Conservation (phyloP, 1,284 basidiomycete genomes). For the Ganoderma resinaceum region DNA sequence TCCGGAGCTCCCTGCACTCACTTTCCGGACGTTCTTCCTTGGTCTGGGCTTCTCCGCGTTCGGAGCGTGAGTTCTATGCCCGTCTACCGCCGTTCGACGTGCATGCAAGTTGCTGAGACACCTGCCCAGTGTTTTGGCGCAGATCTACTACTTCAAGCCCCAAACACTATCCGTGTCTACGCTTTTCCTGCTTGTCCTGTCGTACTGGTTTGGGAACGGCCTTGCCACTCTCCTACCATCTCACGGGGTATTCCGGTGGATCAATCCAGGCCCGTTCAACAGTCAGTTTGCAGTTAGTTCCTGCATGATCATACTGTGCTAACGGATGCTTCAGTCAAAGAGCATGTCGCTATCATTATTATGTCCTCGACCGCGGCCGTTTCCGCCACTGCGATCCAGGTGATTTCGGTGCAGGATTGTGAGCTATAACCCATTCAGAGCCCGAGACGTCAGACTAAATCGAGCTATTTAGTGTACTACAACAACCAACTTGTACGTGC, state of each 20-base stretch:
- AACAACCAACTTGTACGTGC: slow-evolving; percentile 40
- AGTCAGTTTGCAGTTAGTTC: slow-evolving; percentile 34
- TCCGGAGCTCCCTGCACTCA: slow-evolving; percentile 44
- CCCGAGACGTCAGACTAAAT: neutral
- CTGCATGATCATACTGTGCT: neutral
- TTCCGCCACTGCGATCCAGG: slow-evolving; percentile 46
- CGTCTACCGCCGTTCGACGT: neutral
- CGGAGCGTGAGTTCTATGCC: slow-evolving; percentile 37
- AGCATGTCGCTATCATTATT: slow-evolving; percentile 45
- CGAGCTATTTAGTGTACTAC: slow-evolving; percentile 38
- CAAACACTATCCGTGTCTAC: slow-evolving; percentile 42
- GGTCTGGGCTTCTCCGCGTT: slow-evolving; percentile 46
- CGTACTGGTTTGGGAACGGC: slow-evolving; percentile 45
- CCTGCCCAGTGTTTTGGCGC: slow-evolving; percentile 43
- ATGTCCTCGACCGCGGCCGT: slow-evolving; percentile 45
- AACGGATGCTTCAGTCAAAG: slow-evolving; percentile 37
- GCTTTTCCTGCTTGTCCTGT: slow-evolving; percentile 45
- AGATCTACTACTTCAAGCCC: slow-evolving; percentile 49
- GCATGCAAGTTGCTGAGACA: slow-evolving; percentile 19
- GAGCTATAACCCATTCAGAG: slow-evolving; percentile 14
- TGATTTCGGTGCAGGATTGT: slow-evolving; percentile 46
- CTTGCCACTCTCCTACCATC: slow-evolving; percentile 43
- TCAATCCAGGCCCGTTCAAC: slow-evolving; percentile 55
- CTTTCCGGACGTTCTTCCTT: slow-evolving; percentile 46
- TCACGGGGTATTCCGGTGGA: slow-evolving; percentile 42